Percentiles rank a stretch among this genome's conserved stretches.
phyloP scores from a whole-genome alignment of 352 stramenopile genomes.

The Paralagenidium karlingii region DNA sequence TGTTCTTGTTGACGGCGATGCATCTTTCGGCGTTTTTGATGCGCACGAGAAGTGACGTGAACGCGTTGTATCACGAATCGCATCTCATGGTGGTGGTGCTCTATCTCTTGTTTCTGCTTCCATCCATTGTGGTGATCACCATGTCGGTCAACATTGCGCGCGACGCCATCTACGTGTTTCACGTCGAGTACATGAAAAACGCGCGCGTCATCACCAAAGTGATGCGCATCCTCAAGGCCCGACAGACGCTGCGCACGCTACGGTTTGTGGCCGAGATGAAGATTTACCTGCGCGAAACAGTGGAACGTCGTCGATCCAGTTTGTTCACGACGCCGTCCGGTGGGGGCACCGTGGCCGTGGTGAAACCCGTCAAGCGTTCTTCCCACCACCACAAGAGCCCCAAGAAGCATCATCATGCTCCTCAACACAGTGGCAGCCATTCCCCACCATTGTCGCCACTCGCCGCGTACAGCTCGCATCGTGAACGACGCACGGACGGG shows the following conservation, averaged over 20 bases:
- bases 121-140: slow-evolving; percentile 39
- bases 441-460: slow-evolving; percentile 36
- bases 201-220: slow-evolving; percentile 51
- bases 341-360: background rate
- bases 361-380: background rate
- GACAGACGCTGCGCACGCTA: slow-evolving; percentile 56
- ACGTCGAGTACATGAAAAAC: slow-evolving; percentile 63
- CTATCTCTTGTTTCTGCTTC: slow-evolving; percentile 28
- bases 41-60: slow-evolving; percentile 26
- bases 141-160: slow-evolving; percentile 54
- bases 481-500: slow-evolving; percentile 33
- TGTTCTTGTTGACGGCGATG: slow-evolving; percentile 61
- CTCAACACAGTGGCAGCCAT: background rate
- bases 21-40: slow-evolving; percentile 53
- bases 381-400: background rate
- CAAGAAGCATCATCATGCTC: background rate
- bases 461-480: slow-evolving; percentile 20
- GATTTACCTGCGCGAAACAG: slow-evolving; percentile 40
- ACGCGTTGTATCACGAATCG: slow-evolving; percentile 5
- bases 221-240: slow-evolving; percentile 42
- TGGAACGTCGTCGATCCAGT: background rate
- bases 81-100: slow-evolving; percentile 13
- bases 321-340: background rate
- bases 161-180: slow-evolving; percentile 58
- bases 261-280: slow-evolving; percentile 73